These are phyloP conservation scores for Serendipita sp. DNA, from an alignment of 768 basidiomycete genomes.

Conservation along the genomic window DNA sequence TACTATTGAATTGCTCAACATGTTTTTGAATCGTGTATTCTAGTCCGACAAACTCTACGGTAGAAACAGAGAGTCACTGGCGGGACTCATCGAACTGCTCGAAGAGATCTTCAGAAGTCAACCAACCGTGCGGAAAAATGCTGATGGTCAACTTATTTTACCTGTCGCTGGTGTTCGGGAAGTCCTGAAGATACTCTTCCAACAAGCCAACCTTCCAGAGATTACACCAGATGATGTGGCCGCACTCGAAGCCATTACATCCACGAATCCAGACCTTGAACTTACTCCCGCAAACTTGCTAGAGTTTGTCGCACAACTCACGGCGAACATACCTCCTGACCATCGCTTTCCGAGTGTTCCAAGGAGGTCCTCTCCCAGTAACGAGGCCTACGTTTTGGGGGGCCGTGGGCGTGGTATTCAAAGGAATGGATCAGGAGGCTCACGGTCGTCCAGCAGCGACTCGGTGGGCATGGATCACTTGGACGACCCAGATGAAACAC, in stretches of 20 bases:
- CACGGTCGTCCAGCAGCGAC: conserved; percentile 1
- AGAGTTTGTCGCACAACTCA: conserved; percentile 34
- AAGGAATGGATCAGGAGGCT: neutral
- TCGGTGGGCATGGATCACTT: neutral
- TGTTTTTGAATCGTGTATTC: neutral
- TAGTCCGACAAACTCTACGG: conserved; percentile 20
- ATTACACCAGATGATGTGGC: conserved; percentile 45
- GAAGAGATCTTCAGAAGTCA: conserved; percentile 51
- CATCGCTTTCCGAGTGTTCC: neutral
- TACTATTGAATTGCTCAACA: neutral
- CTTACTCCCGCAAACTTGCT: conserved; percentile 54
- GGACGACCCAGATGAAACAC: neutral
- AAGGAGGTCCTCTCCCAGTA: neutral
- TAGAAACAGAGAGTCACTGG: conserved; percentile 52
- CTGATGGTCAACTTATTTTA: conserved; percentile 37
- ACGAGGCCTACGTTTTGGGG: neutral
- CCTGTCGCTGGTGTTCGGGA: conserved; percentile 57
- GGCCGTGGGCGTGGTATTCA: neutral
- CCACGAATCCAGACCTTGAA: conserved; percentile 42
- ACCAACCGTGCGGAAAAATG: conserved; percentile 17
- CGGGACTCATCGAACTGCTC: conserved; percentile 54
- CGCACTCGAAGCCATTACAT: conserved; percentile 41
- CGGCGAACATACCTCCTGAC: conserved; percentile 13
- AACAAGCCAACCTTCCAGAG: conserved; percentile 42
- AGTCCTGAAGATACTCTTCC: conserved; percentile 46